These are phyloP conservation scores for Phytopythium oedochilum DNA, from an alignment of 352 stramenopile genomes.

Conservation along the genomic window DNA sequence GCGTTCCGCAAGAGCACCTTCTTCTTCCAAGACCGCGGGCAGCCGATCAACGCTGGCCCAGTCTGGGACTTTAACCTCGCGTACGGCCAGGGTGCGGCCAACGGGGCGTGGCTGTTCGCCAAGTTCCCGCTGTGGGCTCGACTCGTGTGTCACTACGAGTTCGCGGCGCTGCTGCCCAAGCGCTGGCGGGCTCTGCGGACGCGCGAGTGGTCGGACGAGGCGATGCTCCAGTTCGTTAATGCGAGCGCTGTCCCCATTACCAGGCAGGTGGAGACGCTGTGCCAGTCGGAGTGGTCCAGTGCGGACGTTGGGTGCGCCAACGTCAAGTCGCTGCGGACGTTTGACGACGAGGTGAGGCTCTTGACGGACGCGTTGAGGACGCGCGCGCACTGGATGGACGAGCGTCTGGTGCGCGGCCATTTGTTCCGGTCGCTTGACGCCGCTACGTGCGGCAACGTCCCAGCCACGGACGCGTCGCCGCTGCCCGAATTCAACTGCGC, in stretches of 20 bases:
- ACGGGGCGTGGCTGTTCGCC: conserved; percentile 23
- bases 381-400: conserved; percentile 26
- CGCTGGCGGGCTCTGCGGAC: conserved; percentile 23
- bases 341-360: conserved; percentile 10
- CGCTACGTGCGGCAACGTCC: not conserved
- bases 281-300: conserved; percentile 18
- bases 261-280: conserved; percentile 13
- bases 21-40: conserved; percentile 36
- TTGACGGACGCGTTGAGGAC: conserved; percentile 9
- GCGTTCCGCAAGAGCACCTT: conserved; percentile 27
- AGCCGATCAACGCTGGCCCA: conserved; percentile 30
- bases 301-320: conserved; percentile 21
- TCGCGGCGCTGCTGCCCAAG: conserved; percentile 21
- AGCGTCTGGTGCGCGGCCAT: not conserved
- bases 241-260: conserved; percentile 10
- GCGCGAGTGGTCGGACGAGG: conserved; percentile 18
- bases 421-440: not conserved
- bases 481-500: conserved; percentile 23
- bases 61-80: conserved; percentile 42
- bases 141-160: conserved; percentile 33
- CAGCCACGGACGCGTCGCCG: not conserved
- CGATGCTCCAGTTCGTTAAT: conserved; percentile 19
- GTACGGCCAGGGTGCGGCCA: conserved; percentile 18
- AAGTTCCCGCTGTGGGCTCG: conserved; percentile 24
- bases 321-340: conserved; percentile 12